Base-by-base conservation (phyloP, 2,329 filamentous ascomycete species). In the Whalleya microplaca region DNA sequence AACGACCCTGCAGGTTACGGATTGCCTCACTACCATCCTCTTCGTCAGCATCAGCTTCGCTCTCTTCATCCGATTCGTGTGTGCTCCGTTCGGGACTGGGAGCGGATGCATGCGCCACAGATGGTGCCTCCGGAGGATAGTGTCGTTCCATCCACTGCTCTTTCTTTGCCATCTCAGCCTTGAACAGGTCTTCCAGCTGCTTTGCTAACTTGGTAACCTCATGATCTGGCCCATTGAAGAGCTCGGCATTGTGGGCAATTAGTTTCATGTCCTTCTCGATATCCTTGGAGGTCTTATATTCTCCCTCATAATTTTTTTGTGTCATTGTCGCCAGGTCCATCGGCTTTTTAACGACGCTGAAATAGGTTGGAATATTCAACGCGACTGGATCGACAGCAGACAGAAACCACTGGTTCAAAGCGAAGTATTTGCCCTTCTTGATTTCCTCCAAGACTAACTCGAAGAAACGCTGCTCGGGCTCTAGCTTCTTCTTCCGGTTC, bases 271-370 rank as follows among this genome's bases (percentile, higher is more conserved):
- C 93, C 56, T 83, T 83, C 69, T 96, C 90, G 66, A 98, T 92
- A 45, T 97, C 93, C 72, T 92, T 92, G 1, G 91, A 82, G 54
- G 83, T 91, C 63, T 86, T 83, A 69, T 98, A 98, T 53, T 92
- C 85, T 21, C 92, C 92, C 12, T 80, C 80, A 64, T 88, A 85
- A 41, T 97, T 80, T 74, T 96, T 96, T 42, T 82, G 81, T 37
- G 84, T 80, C 69, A 96, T 89, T n/a, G 91, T 96, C 16, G 83
- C 81, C 48, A 97, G 80, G 72, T 99, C 94, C 94, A 98, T 99
- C 0, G 95, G 95, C 71, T 93, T 92, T 80, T 96, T 98, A 76
- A 99, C 92, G 59, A 98, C 80, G 68, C 89, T 92, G 72, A 95
- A 91, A 72, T 99, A 99, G 21, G 89, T 88, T 0, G 95, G 95